phyloP scores from a whole-genome alignment of 257 asterid genomes.

The Forsythia suspensa region DNA sequence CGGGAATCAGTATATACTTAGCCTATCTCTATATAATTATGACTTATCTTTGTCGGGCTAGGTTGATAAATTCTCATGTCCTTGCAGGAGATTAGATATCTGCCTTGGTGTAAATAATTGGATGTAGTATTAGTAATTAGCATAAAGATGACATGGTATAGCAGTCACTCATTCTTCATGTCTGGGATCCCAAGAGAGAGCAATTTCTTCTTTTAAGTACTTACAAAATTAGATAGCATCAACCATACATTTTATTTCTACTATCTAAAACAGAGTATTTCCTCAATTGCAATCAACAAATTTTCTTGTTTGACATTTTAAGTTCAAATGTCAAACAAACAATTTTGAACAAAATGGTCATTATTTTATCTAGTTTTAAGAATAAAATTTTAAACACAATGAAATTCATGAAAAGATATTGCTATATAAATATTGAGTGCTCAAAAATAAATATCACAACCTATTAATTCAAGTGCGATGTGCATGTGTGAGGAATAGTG shows the following conservation, averaged over 20 bases:
- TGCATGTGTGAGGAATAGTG: neutral
- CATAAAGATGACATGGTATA: slow-evolving; percentile 2
- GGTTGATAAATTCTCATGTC: neutral
- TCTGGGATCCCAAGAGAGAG: slow-evolving; percentile 9
- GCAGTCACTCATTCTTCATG: slow-evolving; percentile 6
- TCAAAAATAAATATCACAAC: neutral
- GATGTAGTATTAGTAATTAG: neutral
- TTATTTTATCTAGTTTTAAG: neutral
- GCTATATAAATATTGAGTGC: neutral
- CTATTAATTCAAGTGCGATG: neutral
- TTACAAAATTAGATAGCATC: neutral
- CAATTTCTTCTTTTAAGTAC: slow-evolving; percentile 12
- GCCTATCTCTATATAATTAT: slow-evolving; percentile 9
- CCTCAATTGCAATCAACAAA: neutral
- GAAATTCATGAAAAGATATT: neutral
- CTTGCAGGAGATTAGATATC: slow-evolving; percentile 4
- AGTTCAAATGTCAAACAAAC: neutral
- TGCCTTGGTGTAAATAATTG: neutral
- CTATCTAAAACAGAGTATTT: neutral
- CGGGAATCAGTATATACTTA: neutral
- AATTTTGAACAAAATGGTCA: neutral
- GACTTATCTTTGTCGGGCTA: neutral
- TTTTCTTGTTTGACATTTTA: neutral
- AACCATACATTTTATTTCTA: neutral
- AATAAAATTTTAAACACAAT: neutral